A percentile compares a stretch with the other conserved stretches of the same genome.
Conservation (phyloP, 768 basidiomycete genomes). For the Zangia roseola region DNA sequence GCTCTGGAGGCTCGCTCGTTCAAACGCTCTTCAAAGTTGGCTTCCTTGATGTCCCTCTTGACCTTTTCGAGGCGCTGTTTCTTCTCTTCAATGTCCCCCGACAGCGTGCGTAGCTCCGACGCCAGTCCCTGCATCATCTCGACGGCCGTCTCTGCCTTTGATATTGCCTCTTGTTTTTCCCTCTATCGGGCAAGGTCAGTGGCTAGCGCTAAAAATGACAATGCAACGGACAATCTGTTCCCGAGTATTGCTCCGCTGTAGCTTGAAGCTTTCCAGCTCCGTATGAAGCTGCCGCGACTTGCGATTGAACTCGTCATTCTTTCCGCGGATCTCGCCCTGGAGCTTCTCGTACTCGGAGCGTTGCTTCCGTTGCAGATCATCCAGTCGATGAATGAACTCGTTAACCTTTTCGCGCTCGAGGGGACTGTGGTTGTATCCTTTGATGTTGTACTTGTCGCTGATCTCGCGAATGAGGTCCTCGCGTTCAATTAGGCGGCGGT, state of each 20-base stretch:
- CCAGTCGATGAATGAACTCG: conserved; percentile 69
- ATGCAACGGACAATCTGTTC: conserved; percentile 53
- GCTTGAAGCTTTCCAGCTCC: conserved; percentile 51
- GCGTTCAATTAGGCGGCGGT: conserved; percentile 63
- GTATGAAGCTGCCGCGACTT: conserved; percentile 57
- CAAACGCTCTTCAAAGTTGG: conserved; percentile 65
- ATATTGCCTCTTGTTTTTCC: conserved; percentile 52
- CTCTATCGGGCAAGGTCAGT: conserved; percentile 29
- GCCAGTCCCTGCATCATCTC: conserved; percentile 56
- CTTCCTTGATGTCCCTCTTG: conserved; percentile 53
- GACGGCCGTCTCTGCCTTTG: conserved; percentile 50
- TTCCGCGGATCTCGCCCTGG: conserved; percentile 58
- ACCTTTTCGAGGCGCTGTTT: conserved; percentile 56
- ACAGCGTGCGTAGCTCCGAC: conserved; percentile 50
- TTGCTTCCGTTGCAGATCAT: conserved; percentile 60
- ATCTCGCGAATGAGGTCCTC: conserved; percentile 74
- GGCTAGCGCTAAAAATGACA: background rate
- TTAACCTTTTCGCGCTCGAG: conserved; percentile 69
- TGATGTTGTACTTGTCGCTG: conserved; percentile 64
- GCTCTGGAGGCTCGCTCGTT: conserved; percentile 51
- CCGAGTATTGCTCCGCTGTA: conserved; percentile 50
- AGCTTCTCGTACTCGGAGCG: conserved; percentile 63
- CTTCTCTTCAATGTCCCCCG: conserved; percentile 71
- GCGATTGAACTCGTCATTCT: conserved; percentile 64
- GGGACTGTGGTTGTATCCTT: conserved; percentile 69